Evolutionary conservation across 176 grass and related monocot genomes (phyloP).

Genomic region (Aegilops tauschii): DNA sequence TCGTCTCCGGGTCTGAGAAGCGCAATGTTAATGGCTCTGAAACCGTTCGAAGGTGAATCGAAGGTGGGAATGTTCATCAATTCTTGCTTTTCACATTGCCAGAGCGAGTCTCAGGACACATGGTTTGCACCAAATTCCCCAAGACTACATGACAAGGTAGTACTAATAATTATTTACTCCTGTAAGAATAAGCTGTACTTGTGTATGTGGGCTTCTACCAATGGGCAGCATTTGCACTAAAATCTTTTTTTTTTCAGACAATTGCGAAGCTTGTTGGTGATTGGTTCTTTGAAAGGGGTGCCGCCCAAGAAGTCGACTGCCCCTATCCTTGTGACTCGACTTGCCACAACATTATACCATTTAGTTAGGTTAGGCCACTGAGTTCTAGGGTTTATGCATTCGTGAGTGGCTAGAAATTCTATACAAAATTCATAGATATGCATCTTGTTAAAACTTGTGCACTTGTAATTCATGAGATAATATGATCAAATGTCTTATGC

Average conservation of each 20-base stretch:
- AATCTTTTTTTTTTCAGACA: slow-evolving; percentile 42
- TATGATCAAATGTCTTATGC: no score
- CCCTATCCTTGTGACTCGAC: slow-evolving; percentile 68
- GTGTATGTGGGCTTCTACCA: background rate
- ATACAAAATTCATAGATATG: no score
- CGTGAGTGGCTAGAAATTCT: background rate
- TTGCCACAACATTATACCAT: slow-evolving; percentile 46
- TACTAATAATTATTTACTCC: background rate
- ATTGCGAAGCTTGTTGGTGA: slow-evolving; percentile 69
- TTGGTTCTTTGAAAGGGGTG: slow-evolving; percentile 59
- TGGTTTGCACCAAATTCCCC: slow-evolving; percentile 65
- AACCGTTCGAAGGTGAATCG: slow-evolving; percentile 23
- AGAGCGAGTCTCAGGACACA: slow-evolving; percentile 68
- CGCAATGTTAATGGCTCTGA: slow-evolving; percentile 49
- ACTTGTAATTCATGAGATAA: no score
- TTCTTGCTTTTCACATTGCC: slow-evolving; percentile 79
- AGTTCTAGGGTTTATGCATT: background rate
- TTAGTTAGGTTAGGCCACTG: slow-evolving; percentile 32
- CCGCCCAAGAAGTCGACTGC: slow-evolving; percentile 48
- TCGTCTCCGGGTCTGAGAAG: slow-evolving; percentile 52
- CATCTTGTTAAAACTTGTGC: no score
- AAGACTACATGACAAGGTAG: slow-evolving; percentile 50
- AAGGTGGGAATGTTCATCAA: slow-evolving; percentile 60
- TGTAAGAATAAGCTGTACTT: background rate
- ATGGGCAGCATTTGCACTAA: background rate